Evolutionary conservation across 2,329 filamentous ascomycete genomes (phyloP), one percentile per base, ranked within the genome.

Genomic region (Stachybotrys chartarum): DNA sequence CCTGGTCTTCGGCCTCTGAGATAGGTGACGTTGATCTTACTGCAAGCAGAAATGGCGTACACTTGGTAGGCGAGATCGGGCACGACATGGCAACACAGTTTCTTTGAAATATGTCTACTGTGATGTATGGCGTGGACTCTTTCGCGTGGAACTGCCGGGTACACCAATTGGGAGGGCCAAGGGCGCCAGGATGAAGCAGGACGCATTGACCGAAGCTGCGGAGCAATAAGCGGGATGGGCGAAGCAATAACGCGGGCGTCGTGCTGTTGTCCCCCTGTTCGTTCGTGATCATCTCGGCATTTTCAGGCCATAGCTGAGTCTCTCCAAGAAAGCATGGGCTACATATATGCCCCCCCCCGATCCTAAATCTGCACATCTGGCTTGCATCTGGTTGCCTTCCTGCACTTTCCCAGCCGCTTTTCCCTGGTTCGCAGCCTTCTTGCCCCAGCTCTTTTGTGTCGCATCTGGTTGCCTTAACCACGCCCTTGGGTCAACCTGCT

Each of bases 401-500:
- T n/a, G n/a, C n/a, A n/a, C n/a, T n/a, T n/a, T n/a, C n/a, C n/a
- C n/a, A n/a, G n/a, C n/a, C n/a, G n/a, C n/a, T n/a, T n/a, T n/a
- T n/a, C n/a, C n/a, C n/a, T n/a, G n/a, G n/a, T n/a, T n/a, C n/a
- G n/a, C n/a, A n/a, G n/a, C n/a, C n/a, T n/a, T n/a, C n/a, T n/a
- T n/a, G n/a, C n/a, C n/a, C n/a, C n/a, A n/a, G n/a, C n/a, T n/a
- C n/a, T n/a, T n/a, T n/a, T n/a, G n/a, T n/a, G n/a, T n/a, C n/a
- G n/a, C n/a, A n/a, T n/a, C n/a, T 48, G 46, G 46, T 48, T 48
- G 46, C 46, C 46, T 48, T 48, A n/a, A n/a, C n/a, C n/a, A n/a
- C n/a, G n/a, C n/a, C n/a, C n/a, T n/a, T n/a, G n/a, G n/a, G n/a
- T n/a, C n/a, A n/a, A n/a, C n/a, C n/a, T n/a, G n/a, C n/a, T n/a